Base-by-base conservation (phyloP, 2,329 filamentous ascomycete species). In the Sclerotiophoma versabilis region DNA sequence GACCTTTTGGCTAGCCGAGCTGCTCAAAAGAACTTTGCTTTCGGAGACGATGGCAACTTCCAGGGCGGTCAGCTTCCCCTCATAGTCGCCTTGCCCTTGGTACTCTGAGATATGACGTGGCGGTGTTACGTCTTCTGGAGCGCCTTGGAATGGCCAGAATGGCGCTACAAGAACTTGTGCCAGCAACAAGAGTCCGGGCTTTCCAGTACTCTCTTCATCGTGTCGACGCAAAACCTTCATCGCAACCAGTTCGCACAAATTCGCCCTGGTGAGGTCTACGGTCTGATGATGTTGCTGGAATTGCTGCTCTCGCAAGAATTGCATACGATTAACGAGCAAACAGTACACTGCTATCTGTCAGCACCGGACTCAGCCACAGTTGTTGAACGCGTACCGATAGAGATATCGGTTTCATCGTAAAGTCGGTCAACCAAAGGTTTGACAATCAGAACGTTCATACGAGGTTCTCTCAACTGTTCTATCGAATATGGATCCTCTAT, bases 131-230 rank as follows among this genome's bases (percentile, higher is more conserved):
- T 89, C 83, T 1, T 81, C 77, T 0, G 91, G 91, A 0, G 90
- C 90, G 62, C 91, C 91, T 75, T 95, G 91, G 65, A 95, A 95
- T 1, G 91, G 91, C 65, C 92, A 88, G 65, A 96, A 95, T 12
- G 90, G 89, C 14, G 90, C 89, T 12, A 96, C 89, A 17, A 95
- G 83, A 26, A 95, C 88, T 63, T 93, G 90, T 5, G 91, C 86
- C 5, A 95, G 81, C 19, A 91, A 79, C 4, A 95, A 79, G 11
- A 95, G 81, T 1, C 90, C 90, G 22, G 87, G 81, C 0, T 86
- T 80, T 5, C 89, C 90, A 12, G 86, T 84, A 54, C 90, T 86
- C 63, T 92, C 87, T 75, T 95, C 91, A 63, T 90, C 88, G 66
- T 91, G 92, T 46, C 89, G 87, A 29, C 91, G 83, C 48, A 95